These are phyloP conservation scores for Populus hybrid DNA, from an alignment of 441 rosid species.

Conservation along the genomic window DNA sequence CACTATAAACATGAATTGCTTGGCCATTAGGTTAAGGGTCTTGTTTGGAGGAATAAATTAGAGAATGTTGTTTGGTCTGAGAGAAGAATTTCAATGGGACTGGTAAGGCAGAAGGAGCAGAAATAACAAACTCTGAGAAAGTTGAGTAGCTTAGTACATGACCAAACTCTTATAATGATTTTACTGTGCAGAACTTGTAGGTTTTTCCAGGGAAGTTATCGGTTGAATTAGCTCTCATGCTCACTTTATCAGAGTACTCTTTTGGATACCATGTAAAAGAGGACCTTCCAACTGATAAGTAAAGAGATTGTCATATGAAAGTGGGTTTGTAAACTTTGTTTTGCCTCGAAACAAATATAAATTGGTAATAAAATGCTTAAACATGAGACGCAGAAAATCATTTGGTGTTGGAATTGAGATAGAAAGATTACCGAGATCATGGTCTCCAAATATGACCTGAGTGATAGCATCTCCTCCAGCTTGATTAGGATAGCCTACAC, in stretches of 20 bases:
- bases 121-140: slow-evolving; percentile 34
- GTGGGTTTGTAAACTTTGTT: neutral
- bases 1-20: slow-evolving; percentile 23
- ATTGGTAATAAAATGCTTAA: neutral
- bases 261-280: slow-evolving; percentile 53
- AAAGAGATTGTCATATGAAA: neutral
- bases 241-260: slow-evolving; percentile 37
- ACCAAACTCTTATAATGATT: slow-evolving; percentile 35
- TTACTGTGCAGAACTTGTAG: slow-evolving; percentile 39
- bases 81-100: neutral
- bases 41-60: neutral
- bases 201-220: slow-evolving; percentile 43
- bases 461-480: slow-evolving; percentile 50
- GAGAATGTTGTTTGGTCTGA: neutral
- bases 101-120: slow-evolving; percentile 33
- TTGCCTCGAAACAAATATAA: neutral
- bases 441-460: slow-evolving; percentile 41
- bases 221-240: slow-evolving; percentile 39
- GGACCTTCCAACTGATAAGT: slow-evolving; percentile 42
- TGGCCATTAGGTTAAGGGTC: neutral
- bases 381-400: neutral
- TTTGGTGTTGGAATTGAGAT: neutral
- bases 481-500: slow-evolving; percentile 52
- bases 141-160: slow-evolving; percentile 49
- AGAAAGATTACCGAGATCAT: slow-evolving; percentile 27